phyloP scores from a whole-genome alignment of 2,329 filamentous ascomycete species.

The Epichloe gansuensis region DNA sequence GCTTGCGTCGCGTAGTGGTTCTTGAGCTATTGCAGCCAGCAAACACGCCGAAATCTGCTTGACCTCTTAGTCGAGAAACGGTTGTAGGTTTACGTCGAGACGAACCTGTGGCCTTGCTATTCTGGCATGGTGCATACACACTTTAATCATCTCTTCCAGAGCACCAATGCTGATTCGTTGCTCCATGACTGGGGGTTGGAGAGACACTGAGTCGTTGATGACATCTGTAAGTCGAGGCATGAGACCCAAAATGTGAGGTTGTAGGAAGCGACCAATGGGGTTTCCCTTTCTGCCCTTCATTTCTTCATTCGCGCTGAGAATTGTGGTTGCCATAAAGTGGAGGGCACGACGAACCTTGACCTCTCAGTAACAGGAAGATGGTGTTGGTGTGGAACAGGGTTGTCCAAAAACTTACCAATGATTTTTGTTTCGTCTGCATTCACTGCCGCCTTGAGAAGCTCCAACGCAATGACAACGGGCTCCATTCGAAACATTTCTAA shows the following conservation, averaged over 20 bases:
- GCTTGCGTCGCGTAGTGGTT: conserved; percentile 63
- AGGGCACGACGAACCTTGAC: conserved; percentile 36
- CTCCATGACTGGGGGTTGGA: conserved; percentile 48
- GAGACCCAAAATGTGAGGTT: conserved; percentile 73
- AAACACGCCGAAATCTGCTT: conserved; percentile 78
- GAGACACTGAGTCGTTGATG: conserved; percentile 54
- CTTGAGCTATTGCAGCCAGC: conserved; percentile 66
- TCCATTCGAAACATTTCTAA: conserved; percentile 61
- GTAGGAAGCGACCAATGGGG: conserved; percentile 61
- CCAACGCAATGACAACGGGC: conserved; percentile 62
- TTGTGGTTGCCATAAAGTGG: conserved; percentile 30
- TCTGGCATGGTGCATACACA: conserved; percentile 61
- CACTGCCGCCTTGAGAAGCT: conserved; percentile 69
- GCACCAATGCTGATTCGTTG: conserved; percentile 68
- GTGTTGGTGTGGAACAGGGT: not conserved
- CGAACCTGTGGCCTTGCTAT: conserved; percentile 74
- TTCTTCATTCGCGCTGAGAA: conserved; percentile 28
- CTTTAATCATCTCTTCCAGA: conserved; percentile 75
- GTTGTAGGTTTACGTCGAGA: conserved; percentile 3
- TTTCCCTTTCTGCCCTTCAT: conserved; percentile 38
- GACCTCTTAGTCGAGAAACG: not conserved
- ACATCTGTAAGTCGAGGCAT: conserved; percentile 70
- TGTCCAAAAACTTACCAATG: conserved; percentile 39
- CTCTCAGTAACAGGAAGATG: not conserved
- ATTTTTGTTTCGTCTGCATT: conserved; percentile 49